Conservation (phyloP, 257 asterid species). For the Solanum acaule region DNA sequence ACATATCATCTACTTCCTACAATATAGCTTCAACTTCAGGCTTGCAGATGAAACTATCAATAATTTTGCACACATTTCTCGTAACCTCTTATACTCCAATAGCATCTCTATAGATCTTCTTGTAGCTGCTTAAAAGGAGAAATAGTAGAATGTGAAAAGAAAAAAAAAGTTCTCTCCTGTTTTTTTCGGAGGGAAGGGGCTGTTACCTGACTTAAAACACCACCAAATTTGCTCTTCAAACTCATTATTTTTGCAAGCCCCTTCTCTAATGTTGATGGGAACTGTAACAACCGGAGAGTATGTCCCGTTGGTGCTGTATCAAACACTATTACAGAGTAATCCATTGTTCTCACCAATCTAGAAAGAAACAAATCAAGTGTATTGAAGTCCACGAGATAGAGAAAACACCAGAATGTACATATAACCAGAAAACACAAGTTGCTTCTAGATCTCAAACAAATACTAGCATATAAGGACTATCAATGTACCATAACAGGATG, state of each 20-base stretch:
- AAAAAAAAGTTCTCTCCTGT: neutral
- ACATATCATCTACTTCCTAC: neutral
- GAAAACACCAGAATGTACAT: neutral
- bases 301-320: constrained; percentile 99
- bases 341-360: constrained; percentile 96
- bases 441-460: neutral
- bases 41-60: neutral
- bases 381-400: neutral
- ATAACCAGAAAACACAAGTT: neutral
- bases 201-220: constrained; percentile 73
- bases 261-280: constrained; percentile 90
- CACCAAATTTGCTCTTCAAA: constrained; percentile 88
- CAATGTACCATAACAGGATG: neutral
- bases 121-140: neutral
- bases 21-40: neutral
- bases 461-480: neutral
- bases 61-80: neutral
- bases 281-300: constrained; percentile 88
- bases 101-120: neutral
- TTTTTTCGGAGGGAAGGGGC: neutral
- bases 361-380: neutral
- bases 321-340: constrained; percentile 85
- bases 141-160: neutral
- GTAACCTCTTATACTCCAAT: neutral
- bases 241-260: constrained; percentile 85